A percentile compares a stretch with the other conserved stretches of the same genome.
These are phyloP conservation scores for Miamiensis avidus DNA, from an alignment of 169 alveolate genomes.

Conservation along the genomic window DNA sequence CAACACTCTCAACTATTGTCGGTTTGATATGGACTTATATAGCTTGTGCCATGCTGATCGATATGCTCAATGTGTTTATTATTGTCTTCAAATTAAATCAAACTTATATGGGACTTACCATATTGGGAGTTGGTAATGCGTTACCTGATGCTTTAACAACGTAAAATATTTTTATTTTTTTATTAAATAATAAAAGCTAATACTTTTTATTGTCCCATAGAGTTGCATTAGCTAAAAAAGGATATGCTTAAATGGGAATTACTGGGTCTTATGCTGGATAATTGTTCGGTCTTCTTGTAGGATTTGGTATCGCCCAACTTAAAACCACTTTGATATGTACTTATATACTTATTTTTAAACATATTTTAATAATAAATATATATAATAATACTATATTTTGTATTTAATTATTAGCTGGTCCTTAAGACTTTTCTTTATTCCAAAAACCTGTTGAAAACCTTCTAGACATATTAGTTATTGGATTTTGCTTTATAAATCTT, in stretches of 20 bases:
- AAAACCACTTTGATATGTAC: not conserved
- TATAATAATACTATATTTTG: not conserved
- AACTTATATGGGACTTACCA: conserved; percentile 26
- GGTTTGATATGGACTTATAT: conserved; percentile 26
- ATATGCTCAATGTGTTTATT: conserved; percentile 9
- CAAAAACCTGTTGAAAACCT: not conserved
- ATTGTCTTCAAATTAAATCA: conserved; percentile 2
- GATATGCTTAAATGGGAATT: conserved; percentile 31
- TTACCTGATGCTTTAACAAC: conserved; percentile 33
- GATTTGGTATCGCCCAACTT: not conserved
- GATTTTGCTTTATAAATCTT: no score
- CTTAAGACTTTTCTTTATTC: not conserved
- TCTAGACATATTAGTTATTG: not conserved
- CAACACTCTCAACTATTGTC: not conserved
- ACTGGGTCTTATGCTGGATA: conserved; percentile 31
- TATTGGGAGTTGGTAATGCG: conserved; percentile 34
- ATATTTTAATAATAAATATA: no score
- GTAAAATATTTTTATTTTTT: not conserved
- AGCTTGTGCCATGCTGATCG: conserved; percentile 13
- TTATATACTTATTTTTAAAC: no score
- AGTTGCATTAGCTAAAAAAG: conserved; percentile 26
- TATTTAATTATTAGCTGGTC: not conserved
- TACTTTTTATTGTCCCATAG: not conserved
- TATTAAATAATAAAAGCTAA: no score
- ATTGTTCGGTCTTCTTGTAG: conserved; percentile 25